phyloP scores from a whole-genome alignment of 2,329 filamentous ascomycete species.

The Claviceps quebecensis region DNA sequence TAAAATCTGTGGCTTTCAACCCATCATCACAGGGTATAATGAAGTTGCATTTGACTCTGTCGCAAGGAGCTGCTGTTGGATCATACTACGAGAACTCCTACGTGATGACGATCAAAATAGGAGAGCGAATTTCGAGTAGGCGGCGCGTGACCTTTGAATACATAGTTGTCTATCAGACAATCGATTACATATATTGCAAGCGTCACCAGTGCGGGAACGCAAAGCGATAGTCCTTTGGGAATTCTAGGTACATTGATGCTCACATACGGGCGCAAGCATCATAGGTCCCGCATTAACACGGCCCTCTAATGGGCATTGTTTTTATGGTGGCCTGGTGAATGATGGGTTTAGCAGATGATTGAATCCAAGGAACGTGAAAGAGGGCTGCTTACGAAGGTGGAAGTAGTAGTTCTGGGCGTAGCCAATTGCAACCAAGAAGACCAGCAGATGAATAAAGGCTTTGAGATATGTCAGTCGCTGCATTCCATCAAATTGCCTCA shows the following conservation, averaged over 20 bases:
- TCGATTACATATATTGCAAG: not conserved
- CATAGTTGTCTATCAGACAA: not conserved
- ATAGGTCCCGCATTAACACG: not conserved
- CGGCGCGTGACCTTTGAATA: not conserved
- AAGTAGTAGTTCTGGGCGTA: constrained; percentile 99
- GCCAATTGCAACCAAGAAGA: constrained; percentile 62
- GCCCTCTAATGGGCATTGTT: constrained; percentile 86
- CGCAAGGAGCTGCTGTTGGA: not conserved
- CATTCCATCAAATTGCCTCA: constrained; percentile 12
- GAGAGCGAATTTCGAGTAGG: not conserved
- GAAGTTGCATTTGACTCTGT: not conserved
- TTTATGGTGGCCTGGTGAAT: constrained; percentile 87
- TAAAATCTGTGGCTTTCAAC: not conserved
- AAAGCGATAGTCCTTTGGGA: constrained; percentile 15
- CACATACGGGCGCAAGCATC: not conserved
- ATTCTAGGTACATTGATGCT: constrained; percentile 29
- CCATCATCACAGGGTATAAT: not conserved
- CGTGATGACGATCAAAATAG: not conserved
- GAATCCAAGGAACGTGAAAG: not conserved
- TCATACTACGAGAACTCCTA: not conserved
- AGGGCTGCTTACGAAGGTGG: constrained; percentile 73
- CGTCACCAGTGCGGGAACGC: constrained; percentile 4
- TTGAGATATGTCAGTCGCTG: constrained; percentile 10
- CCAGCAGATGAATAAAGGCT: constrained; percentile 85
- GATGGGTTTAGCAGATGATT: not conserved